Base-by-base conservation (phyloP, 2,329 filamentous ascomycete species). In the Neurospora sp. region DNA sequence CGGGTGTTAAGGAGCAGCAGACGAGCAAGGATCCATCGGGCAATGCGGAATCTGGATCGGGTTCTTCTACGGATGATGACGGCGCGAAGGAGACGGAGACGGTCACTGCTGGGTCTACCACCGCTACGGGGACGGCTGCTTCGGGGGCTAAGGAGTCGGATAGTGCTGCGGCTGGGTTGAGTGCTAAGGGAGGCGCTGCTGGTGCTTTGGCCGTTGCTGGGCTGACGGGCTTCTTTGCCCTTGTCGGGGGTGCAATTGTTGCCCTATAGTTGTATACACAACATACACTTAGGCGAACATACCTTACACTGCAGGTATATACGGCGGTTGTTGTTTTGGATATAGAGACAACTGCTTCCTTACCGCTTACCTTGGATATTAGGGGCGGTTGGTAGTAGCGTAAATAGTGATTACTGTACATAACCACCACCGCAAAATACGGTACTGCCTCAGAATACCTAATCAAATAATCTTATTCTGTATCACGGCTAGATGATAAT, bases 1-100 rank as follows among this genome's bases (percentile, higher is more conserved):
- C 78, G 33, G 85, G 85, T 69, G 83, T 85, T 69, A 76, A 76
- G 43, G 78, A 80, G 69, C 80, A 81, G 74, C 75, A 76, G 70
- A 74, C 73, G 3, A 72, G 52, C 52, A 62, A 70, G 11, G 40
- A n/a, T 23, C 15, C 52, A 28, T 52, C 46, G 46, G 43, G 43
- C 43, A 52, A 52, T 46, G 13, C 43, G 19, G 28, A n/a, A 62
- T 62, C 52, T 7, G 52, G 23, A 62, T 36, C 52, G 7, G 28
- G 52, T 62, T 33, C 52, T 33, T 62, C 52, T 28, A 36, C 52
- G 28, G 40, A 19, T 23, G 19, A 38, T 13, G 43, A 52, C 33
- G 67, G 38, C 19, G 38, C 67, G 10, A 58, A 43, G 39, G 38
- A 68, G 23, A 68, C 67, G 40, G 67, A 62, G 15, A 68, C 67